Percentiles rank a stretch among this genome's conserved stretches.
phyloP scores from a whole-genome alignment of 257 asterid genomes.

The Vinca minor region DNA sequence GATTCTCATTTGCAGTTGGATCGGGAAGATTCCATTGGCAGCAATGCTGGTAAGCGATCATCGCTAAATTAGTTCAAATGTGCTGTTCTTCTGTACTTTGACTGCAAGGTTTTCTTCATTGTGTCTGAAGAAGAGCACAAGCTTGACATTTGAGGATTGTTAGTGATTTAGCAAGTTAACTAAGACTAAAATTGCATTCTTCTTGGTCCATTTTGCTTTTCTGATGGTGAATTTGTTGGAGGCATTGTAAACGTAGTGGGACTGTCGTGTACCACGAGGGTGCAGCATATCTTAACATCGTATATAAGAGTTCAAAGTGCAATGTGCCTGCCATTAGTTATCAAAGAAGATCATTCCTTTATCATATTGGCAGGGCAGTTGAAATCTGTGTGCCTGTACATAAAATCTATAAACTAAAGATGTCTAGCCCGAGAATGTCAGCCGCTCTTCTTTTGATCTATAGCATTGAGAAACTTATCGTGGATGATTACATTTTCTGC shows the following conservation, averaged over 20 bases:
- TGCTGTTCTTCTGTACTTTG: neutral
- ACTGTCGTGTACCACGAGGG: too few species aligned
- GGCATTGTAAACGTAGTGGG: too few species aligned
- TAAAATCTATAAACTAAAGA: neutral
- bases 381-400: neutral
- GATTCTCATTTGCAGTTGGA: too few species aligned
- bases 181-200: neutral
- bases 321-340: neutral
- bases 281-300: too few species aligned
- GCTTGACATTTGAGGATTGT: neutral
- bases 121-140: neutral
- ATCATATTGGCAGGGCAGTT: neutral
- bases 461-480: neutral
- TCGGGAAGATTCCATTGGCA: slow-evolving; percentile 21
- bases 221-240: too few species aligned
- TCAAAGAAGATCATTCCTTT: too few species aligned
- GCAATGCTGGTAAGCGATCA: slow-evolving; percentile 36
- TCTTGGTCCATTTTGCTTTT: too few species aligned
- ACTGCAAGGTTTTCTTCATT: neutral
- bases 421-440: neutral
- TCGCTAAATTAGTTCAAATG: neutral
- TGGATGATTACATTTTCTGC: slow-evolving; percentile 12
- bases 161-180: neutral
- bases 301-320: too few species aligned
- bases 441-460: neutral